Conservation (phyloP, 768 basidiomycete genomes). For the Auricularia sp. region DNA sequence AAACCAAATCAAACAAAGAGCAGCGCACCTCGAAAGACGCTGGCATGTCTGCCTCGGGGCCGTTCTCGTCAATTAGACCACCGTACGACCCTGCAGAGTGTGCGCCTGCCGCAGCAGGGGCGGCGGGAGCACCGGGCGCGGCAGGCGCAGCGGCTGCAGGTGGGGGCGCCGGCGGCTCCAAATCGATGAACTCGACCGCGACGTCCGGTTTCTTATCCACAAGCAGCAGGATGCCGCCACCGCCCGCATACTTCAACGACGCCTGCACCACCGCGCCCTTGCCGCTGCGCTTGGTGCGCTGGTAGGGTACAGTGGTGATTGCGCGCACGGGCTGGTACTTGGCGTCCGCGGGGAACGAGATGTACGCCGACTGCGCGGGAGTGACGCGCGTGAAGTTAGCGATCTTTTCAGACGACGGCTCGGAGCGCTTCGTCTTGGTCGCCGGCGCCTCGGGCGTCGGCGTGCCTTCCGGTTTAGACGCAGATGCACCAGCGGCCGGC, state of each 20-base stretch:
- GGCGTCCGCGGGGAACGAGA: constrained; percentile 68
- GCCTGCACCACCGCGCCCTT: constrained; percentile 22
- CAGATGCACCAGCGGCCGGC: constrained; percentile 25
- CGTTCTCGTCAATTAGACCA: constrained; percentile 51
- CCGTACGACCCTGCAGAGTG: constrained; percentile 42
- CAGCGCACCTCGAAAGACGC: constrained; percentile 65
- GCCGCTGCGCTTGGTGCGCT: constrained; percentile 11
- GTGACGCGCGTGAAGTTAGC: constrained; percentile 90
- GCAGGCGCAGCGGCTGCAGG: constrained; percentile 17
- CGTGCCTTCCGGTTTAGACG: constrained; percentile 21
- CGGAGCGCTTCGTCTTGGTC: constrained; percentile 50
- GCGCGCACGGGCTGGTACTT: constrained; percentile 87
- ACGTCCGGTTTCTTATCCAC: constrained; percentile 63
- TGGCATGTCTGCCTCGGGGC: constrained; percentile 67
- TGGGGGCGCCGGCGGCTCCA: constrained; percentile 34
- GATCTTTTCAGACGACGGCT: constrained; percentile 66
- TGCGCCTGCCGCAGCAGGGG: constrained; percentile 19
- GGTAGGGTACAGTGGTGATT: constrained; percentile 39
- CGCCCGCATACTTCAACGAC: constrained; percentile 61
- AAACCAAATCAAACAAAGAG: not conserved
- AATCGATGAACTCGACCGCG: constrained; percentile 63
- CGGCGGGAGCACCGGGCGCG: constrained; percentile 15
- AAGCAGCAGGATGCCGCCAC: constrained; percentile 82
- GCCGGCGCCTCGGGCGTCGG: constrained; percentile 27
- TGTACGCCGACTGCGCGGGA: constrained; percentile 75